Percentiles rank a stretch among this genome's conserved stretches.
phyloP scores from a whole-genome alignment of 2,329 filamentous ascomycete species.

The Monosporascus sp. region DNA sequence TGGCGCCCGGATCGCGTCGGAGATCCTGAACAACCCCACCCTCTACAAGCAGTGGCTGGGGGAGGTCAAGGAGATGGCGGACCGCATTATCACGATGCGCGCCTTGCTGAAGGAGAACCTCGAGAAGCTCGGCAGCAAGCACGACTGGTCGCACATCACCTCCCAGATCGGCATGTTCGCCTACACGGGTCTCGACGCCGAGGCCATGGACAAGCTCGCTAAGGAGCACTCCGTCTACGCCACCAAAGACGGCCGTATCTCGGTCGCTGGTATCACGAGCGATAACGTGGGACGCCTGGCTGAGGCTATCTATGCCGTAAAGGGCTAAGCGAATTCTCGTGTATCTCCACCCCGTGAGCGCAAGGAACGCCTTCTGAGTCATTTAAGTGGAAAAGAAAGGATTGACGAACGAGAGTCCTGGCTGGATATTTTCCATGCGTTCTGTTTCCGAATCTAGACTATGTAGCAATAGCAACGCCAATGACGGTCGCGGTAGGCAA shows the following conservation, averaged over 20 bases:
- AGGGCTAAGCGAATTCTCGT: constrained; percentile 43
- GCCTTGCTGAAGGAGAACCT: constrained; percentile 90
- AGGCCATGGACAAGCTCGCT: constrained; percentile 87
- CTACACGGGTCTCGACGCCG: constrained; percentile 85
- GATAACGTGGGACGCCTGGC: constrained; percentile 76
- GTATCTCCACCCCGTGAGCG: background rate
- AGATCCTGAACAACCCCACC: constrained; percentile 80
- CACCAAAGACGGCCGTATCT: constrained; percentile 86
- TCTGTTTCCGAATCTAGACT: too few species aligned
- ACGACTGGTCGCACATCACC: constrained; percentile 99
- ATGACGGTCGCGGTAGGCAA: too few species aligned
- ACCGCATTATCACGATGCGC: constrained; percentile 98
- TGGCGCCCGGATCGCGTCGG: constrained; percentile 87
- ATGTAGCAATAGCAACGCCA: too few species aligned
- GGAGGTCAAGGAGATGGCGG: constrained; percentile 98
- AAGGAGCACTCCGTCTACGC: constrained; percentile 98
- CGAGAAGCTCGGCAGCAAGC: constrained; percentile 89
- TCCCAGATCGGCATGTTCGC: constrained; percentile 99
- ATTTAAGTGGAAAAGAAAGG: too few species aligned
- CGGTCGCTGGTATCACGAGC: constrained; percentile 76
- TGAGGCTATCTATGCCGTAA: constrained; percentile 80
- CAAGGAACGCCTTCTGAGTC: too few species aligned
- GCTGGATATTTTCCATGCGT: too few species aligned
- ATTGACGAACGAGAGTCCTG: too few species aligned
- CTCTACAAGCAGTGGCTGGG: constrained; percentile 92